Percentiles rank a stretch among this genome's conserved stretches.
These are phyloP conservation scores for Sphagnum fallax DNA, from an alignment of 228 moss, liverwort and hornwort species.

Conservation along the genomic window DNA sequence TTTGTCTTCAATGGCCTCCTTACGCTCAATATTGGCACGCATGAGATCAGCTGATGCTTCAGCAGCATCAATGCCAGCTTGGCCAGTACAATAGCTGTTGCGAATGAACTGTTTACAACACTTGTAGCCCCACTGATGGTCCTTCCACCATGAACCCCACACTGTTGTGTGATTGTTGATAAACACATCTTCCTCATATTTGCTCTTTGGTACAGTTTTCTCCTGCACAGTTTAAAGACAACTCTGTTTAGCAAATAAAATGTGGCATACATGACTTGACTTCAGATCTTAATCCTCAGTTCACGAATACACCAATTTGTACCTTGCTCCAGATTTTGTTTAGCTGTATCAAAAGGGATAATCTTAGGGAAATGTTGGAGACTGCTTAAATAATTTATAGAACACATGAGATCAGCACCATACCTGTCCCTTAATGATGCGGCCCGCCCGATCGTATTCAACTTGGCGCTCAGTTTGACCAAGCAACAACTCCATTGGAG, in stretches of 20 bases:
- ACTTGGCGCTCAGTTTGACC: slow-evolving; percentile 99
- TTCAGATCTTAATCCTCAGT: too few relatives aligned
- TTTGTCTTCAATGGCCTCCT: slow-evolving; percentile 71
- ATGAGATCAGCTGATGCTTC: slow-evolving; percentile 94
- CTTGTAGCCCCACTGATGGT: slow-evolving; percentile 97
- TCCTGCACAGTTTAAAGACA: slow-evolving; percentile 33
- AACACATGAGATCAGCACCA: neutral
- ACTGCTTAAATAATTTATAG: too few relatives aligned
- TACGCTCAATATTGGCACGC: slow-evolving; percentile 81
- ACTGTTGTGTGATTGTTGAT: slow-evolving; percentile 95
- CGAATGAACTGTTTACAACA: slow-evolving; percentile 91
- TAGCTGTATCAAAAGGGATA: too few relatives aligned
- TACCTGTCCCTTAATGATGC: slow-evolving; percentile 90
- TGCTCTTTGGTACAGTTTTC: slow-evolving; percentile 97
- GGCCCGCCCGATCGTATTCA: slow-evolving; percentile 94
- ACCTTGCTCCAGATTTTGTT: too few relatives aligned
- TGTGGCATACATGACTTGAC: too few relatives aligned
- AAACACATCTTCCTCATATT: slow-evolving; percentile 93
- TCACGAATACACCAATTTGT: too few relatives aligned
- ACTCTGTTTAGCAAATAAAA: too few relatives aligned
- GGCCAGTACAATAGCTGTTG: slow-evolving; percentile 97
- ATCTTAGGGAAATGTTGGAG: too few relatives aligned
- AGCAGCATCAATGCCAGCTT: slow-evolving; percentile 96
- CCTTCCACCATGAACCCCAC: slow-evolving; percentile 99
- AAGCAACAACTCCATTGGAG: slow-evolving; percentile 76